Base-by-base conservation (phyloP, 176 grass and related monocot species). In the Eragrostis curvula region DNA sequence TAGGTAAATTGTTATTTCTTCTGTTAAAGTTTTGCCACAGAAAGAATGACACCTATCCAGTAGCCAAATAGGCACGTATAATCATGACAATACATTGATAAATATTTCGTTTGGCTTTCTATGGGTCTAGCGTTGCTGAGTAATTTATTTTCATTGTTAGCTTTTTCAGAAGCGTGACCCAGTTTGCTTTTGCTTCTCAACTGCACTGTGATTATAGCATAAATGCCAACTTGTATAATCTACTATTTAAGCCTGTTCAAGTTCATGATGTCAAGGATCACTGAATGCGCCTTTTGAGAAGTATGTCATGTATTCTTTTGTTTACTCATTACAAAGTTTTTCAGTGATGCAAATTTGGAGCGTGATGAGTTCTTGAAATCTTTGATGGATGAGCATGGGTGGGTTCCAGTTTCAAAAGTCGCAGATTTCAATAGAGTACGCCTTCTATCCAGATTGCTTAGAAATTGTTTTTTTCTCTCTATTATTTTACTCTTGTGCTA, bases 401-500 rank as follows among this genome's bases (percentile, higher is more conserved):
- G 89, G 93, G 89, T 92, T 85, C 64, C 79, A 44, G 83, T 90
- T 80, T 83, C 87, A 27, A 95, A 92, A 84, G 73, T 95, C 71
- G 85, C 89, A 77, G 87, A 95, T 57, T 95, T 95, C 88, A 92
- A 95, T 30, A 89, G 93, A 74, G 93, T 95, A 92, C 73, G 78
- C 6, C 50, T 70, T 87, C 66, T 83, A 83, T 85, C 44, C 61
- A 77, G 27, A 73, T 40, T 49, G 47, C 23, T 74, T 7, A 75
- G 20, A 53, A 56, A 27, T 81, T 79, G 46, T 57, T 44, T 67
- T 79, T n/a, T n/a, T n/a, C n/a, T n/a, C n/a, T 77, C 6, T 79
- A 41, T 73, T 36, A 46, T 49, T 74, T 61, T 17, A 13, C 30
- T 27, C 11, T 77, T 71, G 24, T 80, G 36, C 49, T 76, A 48